Conservation (phyloP, 2,329 filamentous ascomycete species). For the Neopestalotiopsis clavispora region DNA sequence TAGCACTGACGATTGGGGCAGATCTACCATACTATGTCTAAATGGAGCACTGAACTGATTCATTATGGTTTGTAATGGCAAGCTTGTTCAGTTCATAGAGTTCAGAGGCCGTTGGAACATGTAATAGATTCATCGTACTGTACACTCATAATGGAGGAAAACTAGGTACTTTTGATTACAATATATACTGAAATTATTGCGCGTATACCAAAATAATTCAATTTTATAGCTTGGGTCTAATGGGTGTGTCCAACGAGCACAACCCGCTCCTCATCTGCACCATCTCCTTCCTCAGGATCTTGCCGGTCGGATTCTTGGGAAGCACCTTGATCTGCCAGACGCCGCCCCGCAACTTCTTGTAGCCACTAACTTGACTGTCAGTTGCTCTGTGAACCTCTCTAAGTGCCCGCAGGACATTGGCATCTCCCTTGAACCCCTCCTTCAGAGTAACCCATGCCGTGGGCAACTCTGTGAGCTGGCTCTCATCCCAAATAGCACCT, state of each 20-base stretch:
- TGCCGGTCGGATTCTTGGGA: constrained; percentile 43
- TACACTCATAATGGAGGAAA: no score
- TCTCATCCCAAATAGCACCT: constrained; percentile 41
- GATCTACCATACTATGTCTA: no score
- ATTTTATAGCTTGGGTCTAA: neutral
- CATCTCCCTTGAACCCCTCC: constrained; percentile 23
- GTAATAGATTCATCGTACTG: no score
- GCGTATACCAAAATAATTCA: neutral
- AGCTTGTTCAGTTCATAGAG: no score
- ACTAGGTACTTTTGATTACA: no score
- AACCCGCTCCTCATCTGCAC: constrained; percentile 35
- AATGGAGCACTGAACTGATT: no score
- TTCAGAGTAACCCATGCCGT: constrained; percentile 43
- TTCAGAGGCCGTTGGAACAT: no score
- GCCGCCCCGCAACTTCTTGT: constrained; percentile 45
- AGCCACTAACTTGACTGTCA: constrained; percentile 43
- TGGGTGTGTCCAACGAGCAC: constrained; percentile 31
- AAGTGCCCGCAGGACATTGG: constrained; percentile 28
- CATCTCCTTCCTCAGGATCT: constrained; percentile 41
- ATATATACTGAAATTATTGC: no score
- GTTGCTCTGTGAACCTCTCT: constrained; percentile 36
- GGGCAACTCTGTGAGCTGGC: constrained; percentile 43
- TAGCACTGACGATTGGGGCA: neutral
- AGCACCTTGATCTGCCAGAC: constrained; percentile 38
- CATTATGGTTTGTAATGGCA: no score